Evolutionary conservation across 2,329 filamentous ascomycete species (phyloP).

Genomic region (Aaosphaeria pasadenensis): DNA sequence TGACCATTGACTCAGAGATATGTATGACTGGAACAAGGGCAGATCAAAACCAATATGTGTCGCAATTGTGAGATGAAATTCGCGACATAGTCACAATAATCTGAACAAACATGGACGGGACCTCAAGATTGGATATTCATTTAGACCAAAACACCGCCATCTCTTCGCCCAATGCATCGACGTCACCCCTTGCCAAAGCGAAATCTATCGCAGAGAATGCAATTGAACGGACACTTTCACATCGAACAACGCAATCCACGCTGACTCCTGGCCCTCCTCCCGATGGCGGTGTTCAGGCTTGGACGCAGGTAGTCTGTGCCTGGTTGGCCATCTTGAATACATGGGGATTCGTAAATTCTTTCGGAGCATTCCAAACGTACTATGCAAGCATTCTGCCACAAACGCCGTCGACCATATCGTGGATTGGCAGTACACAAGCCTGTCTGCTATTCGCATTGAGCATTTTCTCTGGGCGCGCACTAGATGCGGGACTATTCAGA

Average conservation of each 20-base stretch:
- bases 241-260: conserved; percentile 29
- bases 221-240: conserved; percentile 29
- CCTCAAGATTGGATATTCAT: too few species aligned
- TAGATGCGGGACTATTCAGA: conserved; percentile 50
- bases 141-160: not conserved
- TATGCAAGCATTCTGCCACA: conserved; percentile 37
- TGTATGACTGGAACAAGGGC: too few species aligned
- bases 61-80: too few species aligned
- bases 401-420: conserved; percentile 47
- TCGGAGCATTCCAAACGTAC: conserved; percentile 48
- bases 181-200: conserved; percentile 7
- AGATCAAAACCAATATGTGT: too few species aligned
- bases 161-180: conserved; percentile 2
- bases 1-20: too few species aligned
- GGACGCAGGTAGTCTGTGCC: conserved; percentile 28
- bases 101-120: too few species aligned
- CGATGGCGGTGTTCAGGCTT: conserved; percentile 40
- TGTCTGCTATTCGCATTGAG: conserved; percentile 47
- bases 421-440: conserved; percentile 52
- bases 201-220: conserved; percentile 12
- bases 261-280: conserved; percentile 36
- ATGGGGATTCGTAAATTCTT: conserved; percentile 43
- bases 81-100: too few species aligned
- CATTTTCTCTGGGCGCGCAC: conserved; percentile 46
- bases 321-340: conserved; percentile 29